Percentiles rank a stretch among this genome's conserved stretches.
Conservation (phyloP, 805 yeast species). For the Lipomyces spencermartinsiae region DNA sequence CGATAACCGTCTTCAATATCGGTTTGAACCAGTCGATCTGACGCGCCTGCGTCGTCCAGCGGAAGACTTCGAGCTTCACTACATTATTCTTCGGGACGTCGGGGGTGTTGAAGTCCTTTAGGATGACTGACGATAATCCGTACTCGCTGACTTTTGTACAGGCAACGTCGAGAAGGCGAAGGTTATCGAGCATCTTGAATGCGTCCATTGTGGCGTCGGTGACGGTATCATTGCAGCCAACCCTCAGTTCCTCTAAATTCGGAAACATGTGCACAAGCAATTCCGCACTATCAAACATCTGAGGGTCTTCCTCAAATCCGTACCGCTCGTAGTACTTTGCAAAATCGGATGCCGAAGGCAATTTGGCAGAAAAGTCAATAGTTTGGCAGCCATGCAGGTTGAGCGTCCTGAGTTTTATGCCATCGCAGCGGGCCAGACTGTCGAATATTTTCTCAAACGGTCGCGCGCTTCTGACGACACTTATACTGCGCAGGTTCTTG, state of each 20-base stretch:
- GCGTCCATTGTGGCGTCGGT: conserved; percentile 13
- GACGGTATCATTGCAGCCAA: conserved; percentile 20
- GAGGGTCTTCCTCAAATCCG: conserved; percentile 18
- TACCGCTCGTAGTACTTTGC: conserved; percentile 13
- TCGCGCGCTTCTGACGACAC: conserved; percentile 10
- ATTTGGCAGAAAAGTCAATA: conserved; percentile 12
- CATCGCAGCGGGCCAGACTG: conserved; percentile 23
- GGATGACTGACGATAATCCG: not conserved
- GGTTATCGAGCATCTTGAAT: conserved; percentile 17
- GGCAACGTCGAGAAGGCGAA: conserved; percentile 10
- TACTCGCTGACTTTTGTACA: conserved; percentile 8
- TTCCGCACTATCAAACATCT: conserved; percentile 11
- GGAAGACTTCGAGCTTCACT: not conserved
- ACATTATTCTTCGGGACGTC: not conserved
- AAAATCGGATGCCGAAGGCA: conserved; percentile 19
- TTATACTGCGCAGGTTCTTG: conserved; percentile 4
- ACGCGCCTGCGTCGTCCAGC: not conserved
- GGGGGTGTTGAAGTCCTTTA: not conserved
- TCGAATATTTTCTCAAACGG: conserved; percentile 18
- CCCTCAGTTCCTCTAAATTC: conserved; percentile 12
- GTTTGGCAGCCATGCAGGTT: conserved; percentile 21
- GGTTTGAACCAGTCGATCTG: not conserved
- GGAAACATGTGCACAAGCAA: conserved; percentile 23
- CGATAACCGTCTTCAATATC: not conserved
- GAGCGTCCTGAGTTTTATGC: conserved; percentile 6